Base-by-base conservation (phyloP, 2,329 filamentous ascomycete species). In the Alternaria dauci region DNA sequence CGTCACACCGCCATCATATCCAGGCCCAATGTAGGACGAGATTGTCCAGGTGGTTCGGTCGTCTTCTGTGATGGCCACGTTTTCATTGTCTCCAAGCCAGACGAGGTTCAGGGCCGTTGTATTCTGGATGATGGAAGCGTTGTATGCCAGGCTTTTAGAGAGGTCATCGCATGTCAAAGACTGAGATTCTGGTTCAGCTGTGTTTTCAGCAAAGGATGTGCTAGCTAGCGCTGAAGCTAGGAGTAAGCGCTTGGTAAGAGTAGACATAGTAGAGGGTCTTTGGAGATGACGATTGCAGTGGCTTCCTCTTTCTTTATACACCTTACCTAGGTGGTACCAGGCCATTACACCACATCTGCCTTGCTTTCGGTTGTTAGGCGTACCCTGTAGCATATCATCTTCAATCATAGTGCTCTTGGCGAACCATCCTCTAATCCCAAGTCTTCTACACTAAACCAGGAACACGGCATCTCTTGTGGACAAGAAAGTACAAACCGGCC, bases 11-110 rank as follows among this genome's bases (percentile, higher is more conserved):
- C 44, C 28, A 12, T 23, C 9, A 20, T 48, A 48, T 4, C 36
- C 36, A 34, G 44, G 44, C 28, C 44, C 44, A 32, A 48, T 48
- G n/a, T 48, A 48, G 18, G 44, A 48, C 20, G 44, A 48, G 28
- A 48, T 48, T 28, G 23, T 28, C 44, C 44, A 48, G n/a, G 18
- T 48, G 9, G 28, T 48, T 12, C 28, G 28, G 28, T 34, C 18
- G 44, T 48, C 44, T 48, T 34, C 44, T 2, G 11, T 16, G 7
- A 36, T 23, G 30, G n/a, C 14, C 12, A 30, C 14, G 11, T n/a
- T 18, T 36, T 20, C 30, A 6, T 50, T 18, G 26, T n/a, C n/a
- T 47, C 26, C 44, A 18, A 47, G 44, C 8, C n/a, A 47, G 16
- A 18, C 18, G 26, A 47, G 11, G 26, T n/a, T 47, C 12, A 47